Percentiles rank a stretch among this genome's conserved stretches.
Evolutionary conservation across 2,329 filamentous ascomycete genomes (phyloP).

Genomic region (Venturia asperata): DNA sequence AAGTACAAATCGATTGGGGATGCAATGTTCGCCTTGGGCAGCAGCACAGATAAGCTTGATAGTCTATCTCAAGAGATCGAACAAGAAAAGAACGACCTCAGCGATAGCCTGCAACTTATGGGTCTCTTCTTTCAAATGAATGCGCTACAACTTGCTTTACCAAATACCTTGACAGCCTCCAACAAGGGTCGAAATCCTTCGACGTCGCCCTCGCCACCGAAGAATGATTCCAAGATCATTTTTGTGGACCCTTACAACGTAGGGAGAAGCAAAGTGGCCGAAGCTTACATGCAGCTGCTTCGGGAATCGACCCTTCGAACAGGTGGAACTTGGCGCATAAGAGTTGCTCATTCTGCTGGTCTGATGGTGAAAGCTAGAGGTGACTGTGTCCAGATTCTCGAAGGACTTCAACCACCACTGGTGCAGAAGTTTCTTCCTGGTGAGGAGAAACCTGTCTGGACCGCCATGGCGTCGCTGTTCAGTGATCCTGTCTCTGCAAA

Average conservation of each 20-base stretch:
- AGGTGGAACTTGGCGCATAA: conserved; percentile 7
- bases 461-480: conserved; percentile 10
- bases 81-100: conserved; percentile 5
- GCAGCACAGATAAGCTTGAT: conserved; percentile 15
- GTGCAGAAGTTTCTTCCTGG: background rate
- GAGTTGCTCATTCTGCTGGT: background rate
- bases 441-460: conserved; percentile 8
- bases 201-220: background rate
- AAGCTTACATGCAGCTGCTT: conserved; percentile 15
- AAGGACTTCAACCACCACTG: background rate
- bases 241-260: conserved; percentile 18
- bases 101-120: conserved; percentile 3
- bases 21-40: conserved; percentile 9
- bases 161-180: background rate
- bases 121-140: conserved; percentile 5
- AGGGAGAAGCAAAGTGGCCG: conserved; percentile 14
- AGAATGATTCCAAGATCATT: conserved; percentile 17
- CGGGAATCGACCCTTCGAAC: conserved; percentile 12
- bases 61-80: conserved; percentile 11
- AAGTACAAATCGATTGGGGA: conserved; percentile 12
- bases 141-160: background rate
- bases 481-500: conserved; percentile 4
- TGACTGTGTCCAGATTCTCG: conserved; percentile 1
- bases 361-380: conserved; percentile 6
- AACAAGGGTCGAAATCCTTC: background rate